Conservation (phyloP, 2,329 filamentous ascomycete genomes). For the Neonectria sp. region DNA sequence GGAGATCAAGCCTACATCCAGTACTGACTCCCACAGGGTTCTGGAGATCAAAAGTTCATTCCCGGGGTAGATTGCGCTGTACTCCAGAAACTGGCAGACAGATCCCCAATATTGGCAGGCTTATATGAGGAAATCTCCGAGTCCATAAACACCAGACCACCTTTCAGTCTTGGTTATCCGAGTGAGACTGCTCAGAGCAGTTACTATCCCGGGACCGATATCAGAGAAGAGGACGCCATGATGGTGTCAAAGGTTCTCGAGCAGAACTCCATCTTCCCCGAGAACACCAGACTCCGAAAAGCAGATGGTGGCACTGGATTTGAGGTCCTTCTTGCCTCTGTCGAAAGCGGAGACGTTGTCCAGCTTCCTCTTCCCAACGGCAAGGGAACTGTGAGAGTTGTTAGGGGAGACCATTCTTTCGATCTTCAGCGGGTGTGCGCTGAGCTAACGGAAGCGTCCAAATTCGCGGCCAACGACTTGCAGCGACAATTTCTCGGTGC, state of each 20-base stretch:
- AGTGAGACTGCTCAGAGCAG: conserved; percentile 65
- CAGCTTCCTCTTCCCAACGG: conserved; percentile 9
- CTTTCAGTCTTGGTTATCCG: conserved; percentile 71
- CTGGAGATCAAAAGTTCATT: conserved; percentile 73
- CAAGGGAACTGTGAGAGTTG: conserved; percentile 48
- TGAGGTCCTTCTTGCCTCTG: conserved; percentile 61
- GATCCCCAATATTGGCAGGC: conserved; percentile 36
- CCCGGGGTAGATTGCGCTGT: conserved; percentile 61
- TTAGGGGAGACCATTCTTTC: conserved; percentile 67
- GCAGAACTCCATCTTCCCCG: conserved; percentile 65
- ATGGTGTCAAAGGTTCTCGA: conserved; percentile 66
- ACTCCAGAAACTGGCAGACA: conserved; percentile 60
- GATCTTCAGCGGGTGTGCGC: conserved; percentile 65
- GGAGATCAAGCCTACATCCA: background rate
- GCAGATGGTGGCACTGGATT: conserved; percentile 53
- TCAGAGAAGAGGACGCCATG: conserved; percentile 68
- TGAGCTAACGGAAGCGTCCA: conserved; percentile 62
- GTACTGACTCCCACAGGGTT: conserved; percentile 53
- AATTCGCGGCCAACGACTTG: conserved; percentile 65
- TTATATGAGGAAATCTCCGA: conserved; percentile 57
- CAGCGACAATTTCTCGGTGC: conserved; percentile 67
- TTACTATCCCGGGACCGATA: conserved; percentile 69
- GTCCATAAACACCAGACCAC: conserved; percentile 63
- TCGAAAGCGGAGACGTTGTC: conserved; percentile 29
- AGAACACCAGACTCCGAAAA: conserved; percentile 68